These are phyloP conservation scores for Aureobasidium lini DNA, from an alignment of 2,329 filamentous ascomycete species.

Conservation along the genomic window DNA sequence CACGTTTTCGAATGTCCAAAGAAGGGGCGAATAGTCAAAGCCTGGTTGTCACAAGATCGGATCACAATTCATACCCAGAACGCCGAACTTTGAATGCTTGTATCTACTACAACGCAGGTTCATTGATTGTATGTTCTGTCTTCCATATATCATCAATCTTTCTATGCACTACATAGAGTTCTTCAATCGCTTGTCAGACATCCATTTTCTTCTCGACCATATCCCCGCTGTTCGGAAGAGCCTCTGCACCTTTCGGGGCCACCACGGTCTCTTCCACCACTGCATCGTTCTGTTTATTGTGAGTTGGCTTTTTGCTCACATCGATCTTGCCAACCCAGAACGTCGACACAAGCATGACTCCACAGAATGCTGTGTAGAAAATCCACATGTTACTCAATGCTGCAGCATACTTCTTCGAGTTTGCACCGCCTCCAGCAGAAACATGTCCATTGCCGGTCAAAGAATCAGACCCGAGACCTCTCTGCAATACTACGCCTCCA, in stretches of 20 bases:
- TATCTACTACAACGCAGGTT: too few species aligned
- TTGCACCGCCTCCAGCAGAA: background rate
- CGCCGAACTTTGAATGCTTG: too few species aligned
- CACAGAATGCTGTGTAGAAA: conserved; percentile 37
- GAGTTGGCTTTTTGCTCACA: background rate
- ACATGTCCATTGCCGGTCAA: conserved; percentile 22
- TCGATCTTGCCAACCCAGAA: conserved; percentile 7
- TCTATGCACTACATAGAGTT: background rate
- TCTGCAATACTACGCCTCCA: conserved; percentile 45
- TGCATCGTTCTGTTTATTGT: background rate
- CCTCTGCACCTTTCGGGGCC: background rate
- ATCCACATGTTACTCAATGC: conserved; percentile 45
- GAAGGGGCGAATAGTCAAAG: too few species aligned
- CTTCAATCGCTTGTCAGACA: background rate
- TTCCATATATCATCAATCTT: background rate
- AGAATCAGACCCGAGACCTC: conserved; percentile 26
- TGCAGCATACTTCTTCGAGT: conserved; percentile 28
- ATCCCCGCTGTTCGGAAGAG: background rate
- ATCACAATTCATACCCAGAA: too few species aligned
- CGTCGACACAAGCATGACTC: background rate
- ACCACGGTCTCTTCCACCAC: background rate
- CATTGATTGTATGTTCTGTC: background rate
- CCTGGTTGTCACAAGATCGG: too few species aligned
- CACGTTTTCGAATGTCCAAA: too few species aligned
- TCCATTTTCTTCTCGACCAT: background rate